Evolutionary conservation across 805 yeast genomes (phyloP), one percentile per base, ranked within the genome.

Genomic region (Kregervanrija fluxuum): DNA sequence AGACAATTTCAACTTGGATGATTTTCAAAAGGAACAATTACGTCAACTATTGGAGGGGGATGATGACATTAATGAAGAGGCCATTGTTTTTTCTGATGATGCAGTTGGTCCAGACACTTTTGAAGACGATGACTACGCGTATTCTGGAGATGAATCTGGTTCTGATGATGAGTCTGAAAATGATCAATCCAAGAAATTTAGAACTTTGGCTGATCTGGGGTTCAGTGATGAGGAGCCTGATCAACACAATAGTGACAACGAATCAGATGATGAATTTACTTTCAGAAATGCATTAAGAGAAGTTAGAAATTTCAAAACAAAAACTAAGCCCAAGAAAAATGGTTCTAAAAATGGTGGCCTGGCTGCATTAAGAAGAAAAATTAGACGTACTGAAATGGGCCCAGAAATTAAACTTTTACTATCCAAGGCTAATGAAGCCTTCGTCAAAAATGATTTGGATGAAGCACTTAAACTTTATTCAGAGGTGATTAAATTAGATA

Each of bases 351-450:
- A 57, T 53, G 65, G 60, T 48, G 72, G 63, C 44, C 60, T 54
- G 53, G 69, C 49, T 47, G 67, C 62, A 3, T 41, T 65, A 56
- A 64, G 67, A 48, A 56, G 74, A 11, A 66, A 62, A 48, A 61
- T 68, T 52, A 62, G 74, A 17, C 59, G 65, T 48, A 59, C 68
- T 34, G 77, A 76, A 17, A 54, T 79, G 48, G 82, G 82, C 52
- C 96, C 90, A 0, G 95, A 85, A 59, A 85, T 87, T 3, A 70
- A 82, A 40, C 67, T 70, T 34, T 57, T 81, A 44, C 61, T 87
- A 16, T 80, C 91, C 9, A 71, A 72, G 51, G 96, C 95, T 1
- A 85, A 87, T 55, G 89, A 82, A 53, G 85, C 88, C 0, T 89
- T 82, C 68, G 95, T 85, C 1, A 59, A 74, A 30, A 73, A 73